Base-by-base conservation (phyloP, 2,329 filamentous ascomycete species). In the Aureobasidium sp. region DNA sequence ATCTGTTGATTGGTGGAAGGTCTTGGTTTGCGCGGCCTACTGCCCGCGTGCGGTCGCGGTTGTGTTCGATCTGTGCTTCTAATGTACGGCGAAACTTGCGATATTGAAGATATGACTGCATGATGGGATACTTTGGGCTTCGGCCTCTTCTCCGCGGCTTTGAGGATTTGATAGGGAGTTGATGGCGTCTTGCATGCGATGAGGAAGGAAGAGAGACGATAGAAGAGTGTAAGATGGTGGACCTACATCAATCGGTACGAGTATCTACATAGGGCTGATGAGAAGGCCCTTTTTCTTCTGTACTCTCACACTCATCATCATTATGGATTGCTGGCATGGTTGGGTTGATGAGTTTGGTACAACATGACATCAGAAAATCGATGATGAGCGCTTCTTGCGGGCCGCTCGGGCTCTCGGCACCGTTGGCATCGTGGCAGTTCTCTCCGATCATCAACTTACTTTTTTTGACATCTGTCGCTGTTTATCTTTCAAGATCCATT, bases 101-200 rank as follows among this genome's bases (percentile, higher is more conserved):
- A 32, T 63, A 64, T 38, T 66, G 62, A 10, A 61, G 47, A 29
- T 61, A 53, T 3, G 63, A 66, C 35, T 65, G 63, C 63, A 66
- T 66, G 29, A n/a, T 41, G 12, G 12, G 21, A 39, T 17, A 44
- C 11, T 14, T 4, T 17, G 22, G 30, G 34, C 25, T 16, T 38
- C 17, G 45, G 4, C 22, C 34, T 49, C 6, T 38, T 47, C 7
- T 21, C 11, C 8, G 21, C 29, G 8, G 19, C 21, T n/a, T 25
- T 12, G 3, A 12, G 12, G 11, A 32, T 32, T 17, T 7, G 1
- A 12, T 19, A 25, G 16, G 42, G 19, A 38, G 11, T 29, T 22
- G 21, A 5, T 38, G 44, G 6, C 30, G 19, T 21, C n/a, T n/a
- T 6, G 27, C 3, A 35, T 2, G 35, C 8, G 16, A 38, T 29